phyloP scores from a whole-genome alignment of 495 filamentous ascomycete species.

The Aspergillus leporis region DNA sequence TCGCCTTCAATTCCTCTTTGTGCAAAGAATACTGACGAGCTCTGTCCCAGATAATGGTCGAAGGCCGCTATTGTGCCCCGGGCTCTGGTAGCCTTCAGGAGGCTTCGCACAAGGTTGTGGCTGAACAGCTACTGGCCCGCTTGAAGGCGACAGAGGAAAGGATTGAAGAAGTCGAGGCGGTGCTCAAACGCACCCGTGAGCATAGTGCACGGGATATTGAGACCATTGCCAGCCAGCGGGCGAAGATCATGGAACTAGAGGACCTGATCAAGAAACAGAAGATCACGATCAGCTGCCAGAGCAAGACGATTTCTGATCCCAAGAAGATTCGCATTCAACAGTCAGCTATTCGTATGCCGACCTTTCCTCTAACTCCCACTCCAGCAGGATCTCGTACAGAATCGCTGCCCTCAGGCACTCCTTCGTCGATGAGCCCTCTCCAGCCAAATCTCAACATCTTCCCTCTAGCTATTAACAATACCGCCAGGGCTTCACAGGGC shows the following conservation, averaged over 20 bases:
- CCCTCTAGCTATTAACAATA: slow-evolving; percentile 13
- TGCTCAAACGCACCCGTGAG: not conserved
- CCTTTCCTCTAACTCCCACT: slow-evolving; percentile 17
- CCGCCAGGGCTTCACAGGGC: slow-evolving; percentile 1
- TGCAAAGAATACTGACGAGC: not conserved
- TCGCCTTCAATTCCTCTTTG: not conserved
- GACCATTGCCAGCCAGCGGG: slow-evolving; percentile 13
- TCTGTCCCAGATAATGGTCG: not conserved
- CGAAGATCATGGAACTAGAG: slow-evolving; percentile 23
- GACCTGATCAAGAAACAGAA: slow-evolving; percentile 22
- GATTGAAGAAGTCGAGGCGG: not conserved
- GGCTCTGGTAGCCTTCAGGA: not conserved
- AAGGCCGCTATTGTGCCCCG: not conserved
- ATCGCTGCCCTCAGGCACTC: slow-evolving; percentile 7
- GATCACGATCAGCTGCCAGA: slow-evolving; percentile 29
- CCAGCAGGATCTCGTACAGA: not conserved
- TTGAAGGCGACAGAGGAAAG: not conserved
- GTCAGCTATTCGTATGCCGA: slow-evolving; percentile 11
- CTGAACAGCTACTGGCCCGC: not conserved
- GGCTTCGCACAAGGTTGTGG: not conserved
- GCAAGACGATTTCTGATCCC: slow-evolving; percentile 28
- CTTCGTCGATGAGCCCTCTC: slow-evolving; percentile 5
- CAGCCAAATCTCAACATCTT: slow-evolving; percentile 15
- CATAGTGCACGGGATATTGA: not conserved
- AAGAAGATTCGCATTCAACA: slow-evolving; percentile 13